phyloP scores from a whole-genome alignment of 331 rosid genomes.

The Phaseolus coccineus region DNA sequence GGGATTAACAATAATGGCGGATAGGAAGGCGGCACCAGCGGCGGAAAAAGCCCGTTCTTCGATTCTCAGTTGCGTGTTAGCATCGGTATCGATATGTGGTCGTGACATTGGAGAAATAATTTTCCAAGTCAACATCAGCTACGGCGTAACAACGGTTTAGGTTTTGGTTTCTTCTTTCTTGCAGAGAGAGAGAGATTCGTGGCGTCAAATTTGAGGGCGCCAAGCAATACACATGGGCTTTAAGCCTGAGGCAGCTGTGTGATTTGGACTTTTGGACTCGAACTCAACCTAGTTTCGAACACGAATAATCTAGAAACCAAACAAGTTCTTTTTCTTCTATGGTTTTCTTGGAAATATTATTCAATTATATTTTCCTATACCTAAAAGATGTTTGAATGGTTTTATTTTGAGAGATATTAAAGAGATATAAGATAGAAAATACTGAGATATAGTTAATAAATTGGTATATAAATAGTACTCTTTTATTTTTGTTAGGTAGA shows the following conservation, averaged over 20 bases:
- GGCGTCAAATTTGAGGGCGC: conserved; percentile 58
- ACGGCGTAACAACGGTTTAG: conserved; percentile 19
- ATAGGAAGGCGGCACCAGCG: conserved; percentile 83
- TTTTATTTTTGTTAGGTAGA: too few relatives aligned
- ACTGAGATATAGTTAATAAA: neutral
- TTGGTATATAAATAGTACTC: neutral
- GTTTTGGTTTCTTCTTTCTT: neutral
- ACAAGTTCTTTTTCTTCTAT: neutral
- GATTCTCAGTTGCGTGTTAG: conserved; percentile 63
- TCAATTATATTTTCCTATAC: too few relatives aligned
- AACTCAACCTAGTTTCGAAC: neutral
- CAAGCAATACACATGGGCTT: conserved; percentile 24
- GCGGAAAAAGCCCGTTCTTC: conserved; percentile 76
- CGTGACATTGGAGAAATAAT: conserved; percentile 48
- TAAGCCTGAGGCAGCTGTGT: neutral
- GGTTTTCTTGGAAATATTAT: too few relatives aligned
- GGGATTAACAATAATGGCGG: conserved; percentile 88
- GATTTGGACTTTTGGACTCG: neutral
- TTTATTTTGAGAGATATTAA: neutral
- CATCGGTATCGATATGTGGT: neutral
- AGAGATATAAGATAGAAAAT: too few relatives aligned
- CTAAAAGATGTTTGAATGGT: neutral
- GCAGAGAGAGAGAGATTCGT: conserved; percentile 43
- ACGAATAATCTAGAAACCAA: neutral
- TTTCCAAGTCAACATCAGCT: conserved; percentile 52